Evolutionary conservation across 768 basidiomycete species (phyloP).

Genomic region (Pleurotus salmoneostramineus): DNA sequence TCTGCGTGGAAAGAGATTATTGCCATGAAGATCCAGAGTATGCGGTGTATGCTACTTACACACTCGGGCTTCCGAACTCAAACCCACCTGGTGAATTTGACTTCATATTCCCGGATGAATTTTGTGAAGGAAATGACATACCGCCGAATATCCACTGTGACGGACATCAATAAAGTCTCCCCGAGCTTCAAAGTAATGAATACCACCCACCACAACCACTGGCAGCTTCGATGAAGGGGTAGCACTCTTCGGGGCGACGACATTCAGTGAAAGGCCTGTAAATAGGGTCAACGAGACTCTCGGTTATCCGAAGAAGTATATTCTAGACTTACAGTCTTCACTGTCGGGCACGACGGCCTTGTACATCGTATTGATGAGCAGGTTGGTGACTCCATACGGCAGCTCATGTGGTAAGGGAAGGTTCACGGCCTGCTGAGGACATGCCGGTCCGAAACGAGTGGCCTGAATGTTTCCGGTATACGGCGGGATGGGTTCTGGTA

Average conservation of each 20-base stretch:
- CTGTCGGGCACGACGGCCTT: constrained; percentile 24
- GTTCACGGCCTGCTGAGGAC: constrained; percentile 37
- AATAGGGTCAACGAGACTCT: not conserved
- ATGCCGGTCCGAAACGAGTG: constrained; percentile 26
- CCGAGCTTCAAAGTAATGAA: too few species aligned
- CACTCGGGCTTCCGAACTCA: constrained; percentile 31
- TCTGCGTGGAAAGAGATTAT: constrained; percentile 14
- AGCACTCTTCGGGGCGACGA: constrained; percentile 39
- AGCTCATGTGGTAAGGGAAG: constrained; percentile 31
- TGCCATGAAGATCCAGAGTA: not conserved
- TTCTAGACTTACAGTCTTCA: constrained; percentile 40
- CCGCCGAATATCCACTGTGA: constrained; percentile 51
- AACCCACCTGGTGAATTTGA: constrained; percentile 30
- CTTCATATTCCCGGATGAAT: not conserved
- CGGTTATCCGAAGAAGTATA: too few species aligned
- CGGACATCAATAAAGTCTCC: too few species aligned
- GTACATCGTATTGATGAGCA: constrained; percentile 25
- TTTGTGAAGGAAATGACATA: constrained; percentile 1
- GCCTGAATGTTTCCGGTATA: constrained; percentile 25
- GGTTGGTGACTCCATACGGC: constrained; percentile 27
- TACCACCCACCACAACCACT: constrained; percentile 50
- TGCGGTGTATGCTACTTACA: constrained; percentile 18
- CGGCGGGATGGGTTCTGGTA: constrained; percentile 21
- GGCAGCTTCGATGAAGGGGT: constrained; percentile 42
- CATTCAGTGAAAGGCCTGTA: constrained; percentile 54